These are phyloP conservation scores for Yarrowia sp. DNA, from an alignment of 805 yeast species.

Conservation along the genomic window DNA sequence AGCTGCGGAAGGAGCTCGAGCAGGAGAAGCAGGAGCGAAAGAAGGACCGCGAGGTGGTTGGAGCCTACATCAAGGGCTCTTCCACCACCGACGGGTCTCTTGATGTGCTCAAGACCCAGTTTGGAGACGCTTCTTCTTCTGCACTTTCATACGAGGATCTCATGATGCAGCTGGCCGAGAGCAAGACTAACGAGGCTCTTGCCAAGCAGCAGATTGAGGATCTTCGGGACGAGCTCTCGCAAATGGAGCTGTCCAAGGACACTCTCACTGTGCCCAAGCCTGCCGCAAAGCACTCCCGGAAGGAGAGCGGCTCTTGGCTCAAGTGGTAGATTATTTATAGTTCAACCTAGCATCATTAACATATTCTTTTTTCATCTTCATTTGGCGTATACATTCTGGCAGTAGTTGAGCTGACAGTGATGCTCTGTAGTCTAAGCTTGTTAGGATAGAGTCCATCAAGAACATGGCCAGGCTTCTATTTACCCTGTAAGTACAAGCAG, in stretches of 20 bases:
- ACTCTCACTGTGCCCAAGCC: constrained; percentile 17
- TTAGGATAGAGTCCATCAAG: no score
- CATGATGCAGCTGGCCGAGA: constrained; percentile 34
- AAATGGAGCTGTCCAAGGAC: constrained; percentile 2
- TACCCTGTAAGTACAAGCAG: no score
- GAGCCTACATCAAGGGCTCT: not conserved
- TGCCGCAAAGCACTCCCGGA: constrained; percentile 19
- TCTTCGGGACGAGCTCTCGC: constrained; percentile 29
- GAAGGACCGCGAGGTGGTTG: constrained; percentile 3
- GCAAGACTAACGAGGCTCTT: constrained; percentile 35
- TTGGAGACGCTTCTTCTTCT: constrained; percentile 25
- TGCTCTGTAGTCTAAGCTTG: no score
- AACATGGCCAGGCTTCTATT: no score
- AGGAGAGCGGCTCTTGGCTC: constrained; percentile 25
- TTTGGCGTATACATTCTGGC: no score
- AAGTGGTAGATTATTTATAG: constrained; percentile 22
- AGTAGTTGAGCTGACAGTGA: no score
- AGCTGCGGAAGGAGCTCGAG: constrained; percentile 17
- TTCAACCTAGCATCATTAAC: constrained; percentile 17
- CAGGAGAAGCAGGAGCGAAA: constrained; percentile 11
- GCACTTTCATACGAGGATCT: constrained; percentile 33
- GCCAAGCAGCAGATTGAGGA: constrained; percentile 36
- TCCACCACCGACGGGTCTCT: constrained; percentile 8
- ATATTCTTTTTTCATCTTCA: not conserved
- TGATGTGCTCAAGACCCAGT: constrained; percentile 28